phyloP scores from a whole-genome alignment of 2,329 filamentous ascomycete species.

The Ceratocystis variospora region DNA sequence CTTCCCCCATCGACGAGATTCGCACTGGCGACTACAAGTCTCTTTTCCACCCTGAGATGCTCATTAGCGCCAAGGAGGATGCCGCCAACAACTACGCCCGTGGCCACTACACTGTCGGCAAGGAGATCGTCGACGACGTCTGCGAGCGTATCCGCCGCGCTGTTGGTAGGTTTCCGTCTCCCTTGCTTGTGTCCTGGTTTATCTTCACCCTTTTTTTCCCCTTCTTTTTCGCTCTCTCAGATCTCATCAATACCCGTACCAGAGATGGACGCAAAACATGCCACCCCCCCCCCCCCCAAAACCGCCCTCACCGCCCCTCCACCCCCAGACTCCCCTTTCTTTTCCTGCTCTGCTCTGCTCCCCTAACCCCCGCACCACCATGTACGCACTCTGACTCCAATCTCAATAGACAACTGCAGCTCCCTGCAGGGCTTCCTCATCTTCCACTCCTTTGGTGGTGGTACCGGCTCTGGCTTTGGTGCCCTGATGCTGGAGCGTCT shows the following conservation, averaged over 20 bases:
- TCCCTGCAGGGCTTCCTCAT: conserved; percentile 60
- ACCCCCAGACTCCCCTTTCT: neutral
- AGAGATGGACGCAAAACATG: neutral
- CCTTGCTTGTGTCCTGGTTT: neutral
- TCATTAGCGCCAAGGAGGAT: conserved; percentile 64
- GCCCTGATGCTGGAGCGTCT: conserved; percentile 59
- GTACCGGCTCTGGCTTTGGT: conserved; percentile 59
- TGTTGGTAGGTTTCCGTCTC: conserved; percentile 37
- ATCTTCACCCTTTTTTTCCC: neutral
- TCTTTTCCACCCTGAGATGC: conserved; percentile 58
- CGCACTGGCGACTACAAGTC: conserved; percentile 53
- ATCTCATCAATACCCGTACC: neutral
- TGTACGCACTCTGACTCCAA: conserved; percentile 20
- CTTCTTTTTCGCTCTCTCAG: neutral
- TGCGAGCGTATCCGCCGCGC: conserved; percentile 57
- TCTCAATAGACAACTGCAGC: conserved; percentile 51
- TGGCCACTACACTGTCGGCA: conserved; percentile 63
- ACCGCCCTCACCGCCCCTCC: conserved; percentile 4
- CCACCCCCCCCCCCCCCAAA: conserved; percentile 2
- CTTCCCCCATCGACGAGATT: conserved; percentile 61
- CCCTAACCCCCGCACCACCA: neutral
- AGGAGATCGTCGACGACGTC: conserved; percentile 60
- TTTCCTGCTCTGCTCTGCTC: neutral
- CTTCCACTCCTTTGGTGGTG: conserved; percentile 62
- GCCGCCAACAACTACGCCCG: conserved; percentile 66